These are phyloP conservation scores for Dothideomycetes sp. DNA, from an alignment of 2,329 filamentous ascomycete genomes.

Conservation along the genomic window DNA sequence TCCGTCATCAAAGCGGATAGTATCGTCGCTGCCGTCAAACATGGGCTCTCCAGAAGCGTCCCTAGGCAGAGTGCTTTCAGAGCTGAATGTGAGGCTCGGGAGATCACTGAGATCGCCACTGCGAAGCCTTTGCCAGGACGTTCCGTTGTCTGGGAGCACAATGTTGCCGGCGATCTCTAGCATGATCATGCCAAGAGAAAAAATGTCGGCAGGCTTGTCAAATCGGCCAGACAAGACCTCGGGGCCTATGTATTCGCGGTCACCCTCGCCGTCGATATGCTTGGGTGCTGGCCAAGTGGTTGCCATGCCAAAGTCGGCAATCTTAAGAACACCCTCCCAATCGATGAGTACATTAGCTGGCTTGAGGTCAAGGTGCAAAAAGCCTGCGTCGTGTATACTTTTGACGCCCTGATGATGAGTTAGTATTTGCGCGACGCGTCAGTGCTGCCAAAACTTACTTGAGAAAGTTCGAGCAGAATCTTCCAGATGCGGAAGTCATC, in stretches of 20 bases:
- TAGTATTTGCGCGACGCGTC: slow-evolving; percentile 23
- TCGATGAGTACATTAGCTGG: slow-evolving; percentile 76
- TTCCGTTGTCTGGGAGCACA: slow-evolving; percentile 83
- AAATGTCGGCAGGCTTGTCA: slow-evolving; percentile 87
- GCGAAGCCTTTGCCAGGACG: slow-evolving; percentile 80
- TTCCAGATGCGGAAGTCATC: slow-evolving; percentile 99
- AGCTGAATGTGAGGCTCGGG: slow-evolving; percentile 75
- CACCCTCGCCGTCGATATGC: slow-evolving; percentile 80
- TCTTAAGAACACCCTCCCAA: slow-evolving; percentile 73
- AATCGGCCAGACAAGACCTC: slow-evolving; percentile 81
- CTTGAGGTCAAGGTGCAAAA: slow-evolving; percentile 78
- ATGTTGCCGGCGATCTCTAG: slow-evolving; percentile 93
- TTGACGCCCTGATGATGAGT: slow-evolving; percentile 59
- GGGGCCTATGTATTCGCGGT: slow-evolving; percentile 91
- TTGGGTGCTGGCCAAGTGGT: slow-evolving; percentile 65
- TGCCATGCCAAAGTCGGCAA: slow-evolving; percentile 79
- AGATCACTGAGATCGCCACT: slow-evolving; percentile 84
- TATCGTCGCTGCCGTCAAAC: slow-evolving; percentile 20
- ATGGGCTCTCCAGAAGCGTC: slow-evolving; percentile 62
- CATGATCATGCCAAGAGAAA: slow-evolving; percentile 87
- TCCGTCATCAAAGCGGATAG: slow-evolving; percentile 24
- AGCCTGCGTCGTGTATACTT: slow-evolving; percentile 80
- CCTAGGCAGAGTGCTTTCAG: slow-evolving; percentile 59
- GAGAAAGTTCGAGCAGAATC: slow-evolving; percentile 74
- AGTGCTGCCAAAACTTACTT: slow-evolving; percentile 58